Conservation (phyloP, 768 basidiomycete species). For the Phlegmacium glaucopus region DNA sequence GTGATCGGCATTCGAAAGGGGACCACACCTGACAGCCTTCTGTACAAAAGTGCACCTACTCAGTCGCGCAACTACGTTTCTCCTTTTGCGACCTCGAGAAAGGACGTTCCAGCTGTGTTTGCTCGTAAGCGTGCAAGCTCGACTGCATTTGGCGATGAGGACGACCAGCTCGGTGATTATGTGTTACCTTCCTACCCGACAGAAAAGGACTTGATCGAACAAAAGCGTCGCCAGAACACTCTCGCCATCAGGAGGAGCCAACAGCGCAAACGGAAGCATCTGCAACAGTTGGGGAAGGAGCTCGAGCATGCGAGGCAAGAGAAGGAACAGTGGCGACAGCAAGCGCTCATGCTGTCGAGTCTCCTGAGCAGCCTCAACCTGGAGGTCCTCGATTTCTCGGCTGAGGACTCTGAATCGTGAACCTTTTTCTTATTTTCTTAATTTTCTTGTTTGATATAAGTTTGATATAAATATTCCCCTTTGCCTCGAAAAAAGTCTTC, state of each 20-base stretch:
- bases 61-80: conserved; percentile 72
- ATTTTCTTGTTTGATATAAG: too few relatives aligned
- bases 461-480: too few relatives aligned
- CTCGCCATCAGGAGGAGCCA: conserved; percentile 79
- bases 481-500: conserved; percentile 11
- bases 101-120: conserved; percentile 74
- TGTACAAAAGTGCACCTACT: conserved; percentile 75
- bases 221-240: conserved; percentile 83
- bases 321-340: conserved; percentile 60
- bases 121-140: conserved; percentile 49
- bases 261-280: conserved; percentile 74
- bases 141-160: conserved; percentile 44
- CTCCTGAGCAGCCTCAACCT: conserved; percentile 53
- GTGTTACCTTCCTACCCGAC: conserved; percentile 37
- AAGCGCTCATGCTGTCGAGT: conserved; percentile 44
- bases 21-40: conserved; percentile 53
- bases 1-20: conserved; percentile 57
- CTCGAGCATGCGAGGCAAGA: conserved; percentile 51
- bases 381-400: conserved; percentile 49
- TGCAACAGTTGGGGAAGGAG: conserved; percentile 58
- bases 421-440: conserved; percentile 8
- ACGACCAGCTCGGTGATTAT: conserved; percentile 45
- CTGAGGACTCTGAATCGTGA: conserved; percentile 49
- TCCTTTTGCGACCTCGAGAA: conserved; percentile 74
- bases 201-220: conserved; percentile 68